Evolutionary conservation across 352 stramenopile genomes (phyloP).

Genomic region (Phytophthora citricola): DNA sequence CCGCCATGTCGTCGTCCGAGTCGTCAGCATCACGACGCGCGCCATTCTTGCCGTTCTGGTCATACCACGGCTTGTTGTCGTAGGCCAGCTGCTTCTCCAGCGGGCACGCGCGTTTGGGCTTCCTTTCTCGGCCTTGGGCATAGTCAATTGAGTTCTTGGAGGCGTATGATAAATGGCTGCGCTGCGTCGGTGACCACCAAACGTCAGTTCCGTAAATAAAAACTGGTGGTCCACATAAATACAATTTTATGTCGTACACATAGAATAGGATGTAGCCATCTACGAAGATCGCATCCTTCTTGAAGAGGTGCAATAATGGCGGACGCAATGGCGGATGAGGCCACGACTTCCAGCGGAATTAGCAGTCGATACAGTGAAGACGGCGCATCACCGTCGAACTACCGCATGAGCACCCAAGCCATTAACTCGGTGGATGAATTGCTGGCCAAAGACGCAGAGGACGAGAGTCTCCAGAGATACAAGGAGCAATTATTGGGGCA

Average conservation of each 20-base stretch:
- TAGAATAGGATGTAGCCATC: constrained; percentile 11
- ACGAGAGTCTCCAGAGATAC: constrained; percentile 86
- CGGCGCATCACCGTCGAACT: constrained; percentile 37
- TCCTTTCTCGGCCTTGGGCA: constrained; percentile 79
- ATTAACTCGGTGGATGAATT: constrained; percentile 75
- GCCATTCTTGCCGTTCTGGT: constrained; percentile 42
- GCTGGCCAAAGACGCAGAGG: constrained; percentile 77
- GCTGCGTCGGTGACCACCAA: constrained; percentile 34
- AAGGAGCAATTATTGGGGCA: constrained; percentile 83
- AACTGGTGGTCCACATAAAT: background rate
- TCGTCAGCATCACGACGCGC: constrained; percentile 49
- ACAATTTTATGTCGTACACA: constrained; percentile 9
- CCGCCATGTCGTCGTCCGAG: constrained; percentile 66
- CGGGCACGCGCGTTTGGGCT: constrained; percentile 86
- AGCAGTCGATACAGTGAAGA: constrained; percentile 48
- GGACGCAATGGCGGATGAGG: constrained; percentile 22
- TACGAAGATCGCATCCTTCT: constrained; percentile 22
- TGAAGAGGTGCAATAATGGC: constrained; percentile 6
- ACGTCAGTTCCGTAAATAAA: constrained; percentile 1
- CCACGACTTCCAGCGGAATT: constrained; percentile 18
- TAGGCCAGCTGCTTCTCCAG: constrained; percentile 89
- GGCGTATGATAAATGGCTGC: constrained; percentile 38
- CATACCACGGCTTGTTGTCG: constrained; percentile 89
- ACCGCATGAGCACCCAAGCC: constrained; percentile 72
- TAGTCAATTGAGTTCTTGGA: constrained; percentile 26